Evolutionary conservation across 108 stramenopile genomes (phyloP).

Genomic region (Skeletonema potamos): DNA sequence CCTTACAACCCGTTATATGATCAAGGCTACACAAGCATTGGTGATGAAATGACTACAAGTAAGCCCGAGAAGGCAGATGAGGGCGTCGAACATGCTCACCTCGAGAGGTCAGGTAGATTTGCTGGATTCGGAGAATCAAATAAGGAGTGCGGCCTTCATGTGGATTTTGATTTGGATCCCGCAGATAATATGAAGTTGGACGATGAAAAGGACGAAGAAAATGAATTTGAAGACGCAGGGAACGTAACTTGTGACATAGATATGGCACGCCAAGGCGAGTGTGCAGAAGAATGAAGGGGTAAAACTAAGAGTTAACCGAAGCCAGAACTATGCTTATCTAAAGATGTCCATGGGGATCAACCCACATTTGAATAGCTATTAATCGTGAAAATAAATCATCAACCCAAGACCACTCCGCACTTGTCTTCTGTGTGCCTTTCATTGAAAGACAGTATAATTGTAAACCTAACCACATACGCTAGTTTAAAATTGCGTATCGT

Average conservation of each 20-base stretch:
- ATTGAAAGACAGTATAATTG: too few relatives aligned
- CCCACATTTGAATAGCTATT: too few relatives aligned
- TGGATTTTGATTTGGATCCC: neutral
- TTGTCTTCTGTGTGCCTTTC: too few relatives aligned
- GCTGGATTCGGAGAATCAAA: slow-evolving; percentile 29
- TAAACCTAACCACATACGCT: too few relatives aligned
- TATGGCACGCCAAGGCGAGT: neutral
- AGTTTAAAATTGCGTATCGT: too few relatives aligned
- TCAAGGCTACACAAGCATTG: slow-evolving; percentile 47
- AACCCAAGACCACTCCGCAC: too few relatives aligned
- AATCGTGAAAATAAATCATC: too few relatives aligned
- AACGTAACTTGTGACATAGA: neutral
- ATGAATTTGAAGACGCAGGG: neutral
- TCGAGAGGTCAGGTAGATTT: slow-evolving; percentile 54
- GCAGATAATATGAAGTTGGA: neutral
- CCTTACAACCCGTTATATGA: slow-evolving; percentile 53
- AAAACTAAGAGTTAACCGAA: too few relatives aligned
- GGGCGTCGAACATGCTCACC: neutral
- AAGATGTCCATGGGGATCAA: too few relatives aligned
- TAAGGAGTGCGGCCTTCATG: slow-evolving; percentile 55
- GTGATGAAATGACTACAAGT: slow-evolving; percentile 54
- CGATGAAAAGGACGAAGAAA: neutral
- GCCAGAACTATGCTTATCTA: too few relatives aligned
- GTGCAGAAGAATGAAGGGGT: neutral
- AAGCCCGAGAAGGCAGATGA: neutral